Evolutionary conservation across 441 rosid genomes (phyloP).

Genomic region (Syzygium syzygioides): DNA sequence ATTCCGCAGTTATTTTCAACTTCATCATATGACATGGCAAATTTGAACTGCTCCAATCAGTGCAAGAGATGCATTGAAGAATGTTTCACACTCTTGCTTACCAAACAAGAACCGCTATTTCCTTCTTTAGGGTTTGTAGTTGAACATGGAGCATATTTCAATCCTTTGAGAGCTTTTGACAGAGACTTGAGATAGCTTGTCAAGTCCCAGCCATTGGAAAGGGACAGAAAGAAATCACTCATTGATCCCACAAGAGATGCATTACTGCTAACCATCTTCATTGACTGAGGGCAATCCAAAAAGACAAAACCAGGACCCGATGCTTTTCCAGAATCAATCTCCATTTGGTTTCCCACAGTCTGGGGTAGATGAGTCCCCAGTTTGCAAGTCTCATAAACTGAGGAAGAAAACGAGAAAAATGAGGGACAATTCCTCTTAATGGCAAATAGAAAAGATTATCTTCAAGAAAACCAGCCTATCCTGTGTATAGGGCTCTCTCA

Average conservation of each 20-base stretch:
- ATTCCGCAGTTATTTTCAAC: background rate
- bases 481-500: background rate
- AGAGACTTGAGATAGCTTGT: constrained; percentile 95
- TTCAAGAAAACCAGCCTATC: background rate
- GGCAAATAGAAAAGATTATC: background rate
- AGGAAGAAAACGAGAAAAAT: constrained; percentile 1
- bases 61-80: background rate
- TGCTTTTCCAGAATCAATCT: constrained; percentile 63
- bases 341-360: constrained; percentile 82
- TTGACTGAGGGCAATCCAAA: constrained; percentile 96
- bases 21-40: background rate
- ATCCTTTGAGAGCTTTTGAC: constrained; percentile 83
- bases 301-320: constrained; percentile 84
- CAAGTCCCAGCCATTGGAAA: constrained; percentile 99
- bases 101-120: constrained; percentile 68
- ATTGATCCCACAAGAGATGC: constrained; percentile 95
- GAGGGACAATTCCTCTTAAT: background rate
- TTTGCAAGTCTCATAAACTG: constrained; percentile 96
- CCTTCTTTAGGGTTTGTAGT: constrained; percentile 88
- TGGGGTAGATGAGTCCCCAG: constrained; percentile 95
- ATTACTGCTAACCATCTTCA: constrained; percentile 95
- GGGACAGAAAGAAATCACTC: constrained; percentile 94
- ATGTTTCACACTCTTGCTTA: constrained; percentile 28
- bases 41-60: background rate
- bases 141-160: constrained; percentile 65